Evolutionary conservation across 169 alveolate genomes (phyloP).

Genomic region (Sarcocystis neurona): DNA sequence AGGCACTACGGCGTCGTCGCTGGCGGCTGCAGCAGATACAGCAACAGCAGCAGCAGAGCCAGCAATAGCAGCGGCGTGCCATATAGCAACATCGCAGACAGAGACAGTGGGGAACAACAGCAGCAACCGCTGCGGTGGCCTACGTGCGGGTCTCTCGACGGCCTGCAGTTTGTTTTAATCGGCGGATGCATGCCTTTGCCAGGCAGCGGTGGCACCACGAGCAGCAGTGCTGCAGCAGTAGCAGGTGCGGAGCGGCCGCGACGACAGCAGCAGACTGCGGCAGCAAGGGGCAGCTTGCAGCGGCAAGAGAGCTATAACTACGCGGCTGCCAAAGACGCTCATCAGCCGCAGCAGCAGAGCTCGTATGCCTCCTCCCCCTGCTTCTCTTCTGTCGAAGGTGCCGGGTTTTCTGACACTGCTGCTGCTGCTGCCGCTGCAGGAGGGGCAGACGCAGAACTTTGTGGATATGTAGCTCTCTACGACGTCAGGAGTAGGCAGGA

Average conservation of each 20-base stretch:
- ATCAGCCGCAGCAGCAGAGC: too few relatives aligned
- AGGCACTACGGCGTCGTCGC: not conserved
- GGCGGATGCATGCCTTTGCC: not conserved
- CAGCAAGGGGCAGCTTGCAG: too few relatives aligned
- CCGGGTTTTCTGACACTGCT: not conserved
- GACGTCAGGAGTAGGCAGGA: not conserved
- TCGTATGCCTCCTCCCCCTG: too few relatives aligned
- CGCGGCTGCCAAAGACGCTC: too few relatives aligned
- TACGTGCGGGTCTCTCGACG: too few relatives aligned
- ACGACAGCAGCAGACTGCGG: too few relatives aligned
- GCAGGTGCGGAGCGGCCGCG: not conserved
- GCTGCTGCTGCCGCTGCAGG: not conserved
- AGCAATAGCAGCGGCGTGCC: not conserved
- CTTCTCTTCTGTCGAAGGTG: not conserved
- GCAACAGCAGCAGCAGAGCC: not conserved
- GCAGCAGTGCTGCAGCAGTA: not conserved
- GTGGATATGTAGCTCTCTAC: not conserved
- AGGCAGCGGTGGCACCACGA: not conserved
- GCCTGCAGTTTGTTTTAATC: too few relatives aligned
- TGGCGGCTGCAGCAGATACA: not conserved
- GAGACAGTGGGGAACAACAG: not conserved
- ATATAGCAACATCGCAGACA: not conserved
- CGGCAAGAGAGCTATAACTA: too few relatives aligned
- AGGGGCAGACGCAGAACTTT: not conserved
- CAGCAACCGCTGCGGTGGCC: not conserved